These are phyloP conservation scores for Ceratocystis smalleyi DNA, from an alignment of 2,329 filamentous ascomycete genomes.

Conservation along the genomic window DNA sequence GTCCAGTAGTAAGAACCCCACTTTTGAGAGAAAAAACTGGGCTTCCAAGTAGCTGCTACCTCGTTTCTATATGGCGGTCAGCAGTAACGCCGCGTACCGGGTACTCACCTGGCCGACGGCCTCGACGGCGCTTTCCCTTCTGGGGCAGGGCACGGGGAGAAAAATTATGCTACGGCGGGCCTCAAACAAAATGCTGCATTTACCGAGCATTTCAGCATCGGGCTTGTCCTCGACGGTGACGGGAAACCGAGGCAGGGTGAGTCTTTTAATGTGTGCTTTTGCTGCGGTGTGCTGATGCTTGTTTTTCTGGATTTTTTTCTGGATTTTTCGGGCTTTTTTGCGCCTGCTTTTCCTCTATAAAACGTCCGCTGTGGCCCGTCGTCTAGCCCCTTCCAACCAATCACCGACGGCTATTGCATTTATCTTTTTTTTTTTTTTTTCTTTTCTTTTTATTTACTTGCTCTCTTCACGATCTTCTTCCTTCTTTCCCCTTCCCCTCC, in stretches of 20 bases:
- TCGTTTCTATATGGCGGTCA: background rate
- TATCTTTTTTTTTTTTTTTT: background rate
- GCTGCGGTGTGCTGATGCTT: no score
- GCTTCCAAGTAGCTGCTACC: background rate
- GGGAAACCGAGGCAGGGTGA: background rate
- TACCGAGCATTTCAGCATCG: no score
- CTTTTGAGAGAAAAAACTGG: background rate
- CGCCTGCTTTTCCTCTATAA: background rate
- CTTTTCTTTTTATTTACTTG: conserved; percentile 6
- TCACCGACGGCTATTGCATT: background rate
- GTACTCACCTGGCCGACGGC: background rate
- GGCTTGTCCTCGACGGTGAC: background rate
- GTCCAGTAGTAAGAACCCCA: background rate
- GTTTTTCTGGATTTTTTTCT: background rate
- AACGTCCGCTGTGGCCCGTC: background rate
- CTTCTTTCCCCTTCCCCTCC: background rate
- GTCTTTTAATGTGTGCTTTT: background rate
- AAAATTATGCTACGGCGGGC: conserved; percentile 2
- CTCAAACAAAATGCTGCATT: background rate
- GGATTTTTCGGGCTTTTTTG: background rate
- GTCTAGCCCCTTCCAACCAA: background rate
- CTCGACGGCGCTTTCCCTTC: background rate
- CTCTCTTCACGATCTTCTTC: background rate
- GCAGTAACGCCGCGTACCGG: background rate
- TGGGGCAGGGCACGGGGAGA: background rate